Base-by-base conservation (phyloP, 768 basidiomycete genomes). In the Symmetrospora coprosmae region DNA sequence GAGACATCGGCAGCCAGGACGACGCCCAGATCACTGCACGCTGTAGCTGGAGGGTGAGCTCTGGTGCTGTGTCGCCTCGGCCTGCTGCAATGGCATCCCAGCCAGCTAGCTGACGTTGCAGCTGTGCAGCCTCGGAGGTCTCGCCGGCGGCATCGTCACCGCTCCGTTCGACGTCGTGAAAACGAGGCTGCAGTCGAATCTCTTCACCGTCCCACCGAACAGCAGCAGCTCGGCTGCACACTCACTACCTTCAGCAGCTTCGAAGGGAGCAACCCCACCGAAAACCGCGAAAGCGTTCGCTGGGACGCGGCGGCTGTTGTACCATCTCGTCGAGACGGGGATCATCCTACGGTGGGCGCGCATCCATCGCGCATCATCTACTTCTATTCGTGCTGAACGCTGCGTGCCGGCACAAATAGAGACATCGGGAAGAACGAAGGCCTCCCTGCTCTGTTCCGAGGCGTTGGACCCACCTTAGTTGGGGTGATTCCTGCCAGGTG, bases 111-210 rank as follows among this genome's bases (percentile, higher is more conserved):
- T 14, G 25, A 1, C 23, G 4, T 2, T 35, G 16, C 13, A 2
- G 0, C 4, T 0, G 0, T 61, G 41, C 51, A 96, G 92, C 21
- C 75, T 96, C 17, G 94, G 92, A 25, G 94, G 91, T 38, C 92
- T 97, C 90, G 87, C 87, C 69, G 94, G 92, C 33, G 90, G 90
- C 17, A 85, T 94, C 61, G 83, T 96, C 2, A 99, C 94, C 0
- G 89, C 88, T 41, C 92, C 94, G 0, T 92, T 99, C 68, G 94
- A 99, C 73, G 89, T 99, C 31, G 90, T 97, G 64, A 97, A 96
- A 75, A 99, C 94, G 40, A 84, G 94, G 2, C 76, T 97, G 6
- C 94, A 99, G 74, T 92, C 89, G 1, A 83, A 83, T 73, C 75
- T 96, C 21, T 70, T 64, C 31, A 50, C 40, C 28, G 25, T 30